Evolutionary conservation across 805 yeast species (phyloP).

Genomic region (Saccharomycopsis sp.): DNA sequence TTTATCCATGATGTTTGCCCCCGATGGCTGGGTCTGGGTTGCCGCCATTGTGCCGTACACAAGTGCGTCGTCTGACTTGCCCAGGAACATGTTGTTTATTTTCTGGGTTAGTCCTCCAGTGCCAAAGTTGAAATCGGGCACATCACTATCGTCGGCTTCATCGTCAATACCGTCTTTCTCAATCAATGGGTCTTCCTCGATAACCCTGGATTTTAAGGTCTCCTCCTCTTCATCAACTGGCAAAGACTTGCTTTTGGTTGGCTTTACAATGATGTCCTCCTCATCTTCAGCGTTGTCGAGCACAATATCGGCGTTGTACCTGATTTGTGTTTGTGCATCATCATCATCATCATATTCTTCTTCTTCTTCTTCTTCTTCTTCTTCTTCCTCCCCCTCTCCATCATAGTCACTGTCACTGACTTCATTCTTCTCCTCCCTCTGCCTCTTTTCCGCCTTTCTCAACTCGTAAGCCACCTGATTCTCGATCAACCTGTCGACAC

Average conservation of each 20-base stretch:
- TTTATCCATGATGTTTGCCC: background rate
- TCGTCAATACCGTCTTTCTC: conserved; percentile 22
- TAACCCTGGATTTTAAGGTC: no score
- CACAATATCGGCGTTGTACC: conserved; percentile 1
- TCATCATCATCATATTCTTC: background rate
- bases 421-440: background rate
- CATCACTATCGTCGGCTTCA: conserved; percentile 21
- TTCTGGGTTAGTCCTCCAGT: conserved; percentile 23
- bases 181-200: no score
- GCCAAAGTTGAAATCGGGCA: conserved; percentile 10
- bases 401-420: conserved; percentile 1
- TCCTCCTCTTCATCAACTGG: conserved; percentile 15
- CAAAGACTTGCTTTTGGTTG: background rate
- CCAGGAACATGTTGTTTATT: conserved; percentile 15
- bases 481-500: conserved; percentile 13
- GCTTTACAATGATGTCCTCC: conserved; percentile 12
- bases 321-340: background rate
- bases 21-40: background rate
- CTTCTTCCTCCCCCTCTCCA: conserved; percentile 3
- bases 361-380: conserved; percentile 6
- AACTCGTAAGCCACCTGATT: conserved; percentile 15
- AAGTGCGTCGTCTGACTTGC: background rate
- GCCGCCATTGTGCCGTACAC: background rate
- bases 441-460: conserved; percentile 9
- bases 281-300: conserved; percentile 25